Base-by-base conservation (phyloP, 2,329 filamentous ascomycete species). In the Penicillium janthinellum region DNA sequence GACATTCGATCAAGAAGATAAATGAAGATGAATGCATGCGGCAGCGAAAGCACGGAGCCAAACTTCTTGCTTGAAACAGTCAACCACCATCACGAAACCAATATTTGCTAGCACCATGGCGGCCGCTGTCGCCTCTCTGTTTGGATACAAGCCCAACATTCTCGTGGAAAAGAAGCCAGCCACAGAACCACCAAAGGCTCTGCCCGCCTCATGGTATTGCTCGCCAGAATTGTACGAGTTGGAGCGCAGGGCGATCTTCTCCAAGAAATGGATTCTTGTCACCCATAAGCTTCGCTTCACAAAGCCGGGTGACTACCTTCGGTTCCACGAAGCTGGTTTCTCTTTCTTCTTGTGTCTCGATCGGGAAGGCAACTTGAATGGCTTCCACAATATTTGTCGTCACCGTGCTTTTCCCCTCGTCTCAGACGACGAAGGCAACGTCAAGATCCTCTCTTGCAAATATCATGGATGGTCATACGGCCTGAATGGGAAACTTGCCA, bases 381-480 rank as follows among this genome's bases (percentile, higher is more conserved):
- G 77, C 15, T 86, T 87, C 71, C 85, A 87, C 74, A 87, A 87
- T 65, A 76, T 86, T 53, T 86, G 85, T 72, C 75, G 84, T 6
- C 84, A 87, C 68, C 80, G 84, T 3, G 84, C 84, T 11, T 87
- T 81, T 63, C 83, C 84, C 3, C 78, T 87, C 7, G 80, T 86
- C 8, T 77, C 77, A 1, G 74, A 78, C 39, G 73, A 79, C 1
- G 70, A 78, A 41, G 84, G 84, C 6, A 79, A 78, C 57, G 76
- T 76, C 56, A 79, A 73, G 61, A 79, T 86, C 55, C 78, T 87
- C 50, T 77, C 82, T 2, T 87, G 84, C 78, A 82, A 82, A 61
- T 86, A 87, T 62, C 84, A 86, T 62, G 84, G 83, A 49, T 87
- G 84, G 84, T 83, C 82, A 0, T 86, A 86, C 58, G 82, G 82